Conservation (phyloP, 2,329 filamentous ascomycete species). For the Colletotrichum gloeosporioides region DNA sequence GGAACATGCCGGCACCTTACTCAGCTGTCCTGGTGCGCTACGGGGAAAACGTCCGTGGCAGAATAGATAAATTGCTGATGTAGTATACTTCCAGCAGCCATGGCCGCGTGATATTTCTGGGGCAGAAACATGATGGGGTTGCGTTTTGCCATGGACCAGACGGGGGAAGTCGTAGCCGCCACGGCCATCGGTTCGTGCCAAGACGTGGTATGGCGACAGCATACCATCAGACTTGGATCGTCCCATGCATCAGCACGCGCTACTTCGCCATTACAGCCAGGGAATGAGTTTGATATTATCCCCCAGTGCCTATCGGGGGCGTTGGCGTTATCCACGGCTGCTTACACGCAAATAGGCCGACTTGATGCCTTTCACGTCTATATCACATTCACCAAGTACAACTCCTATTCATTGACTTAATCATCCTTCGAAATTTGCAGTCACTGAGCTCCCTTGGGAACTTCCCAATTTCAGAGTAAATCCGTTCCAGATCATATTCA, state of each 20-base stretch:
- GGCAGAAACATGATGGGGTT: background rate
- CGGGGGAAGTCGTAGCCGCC: background rate
- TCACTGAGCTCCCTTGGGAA: too few species aligned
- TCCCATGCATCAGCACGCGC: background rate
- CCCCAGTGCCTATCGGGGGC: background rate
- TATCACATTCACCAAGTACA: background rate
- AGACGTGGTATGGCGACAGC: background rate
- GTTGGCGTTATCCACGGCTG: background rate
- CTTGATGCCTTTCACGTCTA: background rate
- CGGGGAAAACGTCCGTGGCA: background rate
- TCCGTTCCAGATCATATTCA: too few species aligned
- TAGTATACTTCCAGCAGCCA: background rate
- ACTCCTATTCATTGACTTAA: too few species aligned
- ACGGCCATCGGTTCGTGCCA: slow-evolving; percentile 15
- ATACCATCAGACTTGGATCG: background rate
- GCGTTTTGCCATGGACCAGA: background rate
- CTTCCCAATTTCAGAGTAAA: too few species aligned
- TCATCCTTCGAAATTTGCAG: too few species aligned
- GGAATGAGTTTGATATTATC: background rate
- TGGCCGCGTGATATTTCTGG: background rate
- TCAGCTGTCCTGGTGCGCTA: background rate
- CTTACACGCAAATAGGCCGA: background rate
- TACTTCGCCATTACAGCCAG: background rate
- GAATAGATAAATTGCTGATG: background rate
- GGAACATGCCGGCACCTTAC: slow-evolving; percentile 1